phyloP scores from a whole-genome alignment of 2,329 filamentous ascomycete species.

The Monosporascus sp. region DNA sequence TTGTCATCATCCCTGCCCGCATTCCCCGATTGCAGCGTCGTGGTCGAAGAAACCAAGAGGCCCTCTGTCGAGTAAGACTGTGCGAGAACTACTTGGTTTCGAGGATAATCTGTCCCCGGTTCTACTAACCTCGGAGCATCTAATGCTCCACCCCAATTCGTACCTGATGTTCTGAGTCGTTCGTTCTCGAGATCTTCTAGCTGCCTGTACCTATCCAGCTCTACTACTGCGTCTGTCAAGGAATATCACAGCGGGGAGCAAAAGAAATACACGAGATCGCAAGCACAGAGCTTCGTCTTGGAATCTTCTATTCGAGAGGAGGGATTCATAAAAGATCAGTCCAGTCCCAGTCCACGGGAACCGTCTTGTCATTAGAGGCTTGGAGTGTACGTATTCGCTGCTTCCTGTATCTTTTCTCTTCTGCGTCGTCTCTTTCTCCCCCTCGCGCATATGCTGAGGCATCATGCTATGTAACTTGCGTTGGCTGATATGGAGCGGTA shows the following conservation, averaged over 20 bases:
- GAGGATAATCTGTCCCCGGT: neutral
- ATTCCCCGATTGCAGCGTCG: too few relatives aligned
- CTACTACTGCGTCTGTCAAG: constrained; percentile 13
- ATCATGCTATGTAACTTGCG: constrained; percentile 20
- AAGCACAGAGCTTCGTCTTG: constrained; percentile 65
- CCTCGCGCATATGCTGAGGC: constrained; percentile 8
- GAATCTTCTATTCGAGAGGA: constrained; percentile 27
- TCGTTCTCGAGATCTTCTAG: neutral
- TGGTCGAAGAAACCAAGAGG: too few relatives aligned
- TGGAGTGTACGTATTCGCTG: constrained; percentile 55
- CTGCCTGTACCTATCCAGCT: constrained; percentile 18
- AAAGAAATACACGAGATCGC: constrained; percentile 32
- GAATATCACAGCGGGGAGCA: constrained; percentile 4
- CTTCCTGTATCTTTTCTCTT: constrained; percentile 33
- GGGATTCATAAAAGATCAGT: neutral
- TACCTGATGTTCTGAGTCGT: neutral
- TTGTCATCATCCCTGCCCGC: too few relatives aligned
- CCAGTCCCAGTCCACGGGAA: constrained; percentile 1
- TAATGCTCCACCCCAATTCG: neutral
- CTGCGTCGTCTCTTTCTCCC: constrained; percentile 20
- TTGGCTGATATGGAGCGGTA: constrained; percentile 32
- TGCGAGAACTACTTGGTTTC: too few relatives aligned
- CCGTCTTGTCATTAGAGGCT: constrained; percentile 15
- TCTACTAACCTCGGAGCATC: constrained; percentile 3
- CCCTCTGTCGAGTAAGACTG: too few relatives aligned